phyloP scores from a whole-genome alignment of 2,329 filamentous ascomycete species.

The Sarocladium oryzae region DNA sequence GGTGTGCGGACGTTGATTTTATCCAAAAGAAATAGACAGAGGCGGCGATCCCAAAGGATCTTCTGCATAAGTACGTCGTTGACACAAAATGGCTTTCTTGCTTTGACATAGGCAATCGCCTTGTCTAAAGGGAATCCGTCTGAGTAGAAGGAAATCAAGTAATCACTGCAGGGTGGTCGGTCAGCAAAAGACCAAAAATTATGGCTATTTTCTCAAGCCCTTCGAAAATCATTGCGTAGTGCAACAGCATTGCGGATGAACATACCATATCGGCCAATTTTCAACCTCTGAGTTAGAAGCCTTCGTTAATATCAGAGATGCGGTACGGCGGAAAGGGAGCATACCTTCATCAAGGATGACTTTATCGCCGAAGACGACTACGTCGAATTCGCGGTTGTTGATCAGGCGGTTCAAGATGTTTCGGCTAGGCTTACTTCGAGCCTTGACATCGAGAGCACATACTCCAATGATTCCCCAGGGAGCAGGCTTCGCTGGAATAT shows the following conservation, averaged over 20 bases:
- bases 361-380: conserved; percentile 97
- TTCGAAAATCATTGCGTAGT: no score
- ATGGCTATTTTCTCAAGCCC: no score
- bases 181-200: no score
- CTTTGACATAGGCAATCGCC: conserved; percentile 88
- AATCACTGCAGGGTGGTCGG: conserved; percentile 53
- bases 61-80: conserved; percentile 98
- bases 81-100: conserved; percentile 92
- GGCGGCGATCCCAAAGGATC: conserved; percentile 87
- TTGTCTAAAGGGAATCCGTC: conserved; percentile 96
- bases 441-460: conserved; percentile 92
- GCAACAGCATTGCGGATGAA: no score
- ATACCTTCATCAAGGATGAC: conserved; percentile 88
- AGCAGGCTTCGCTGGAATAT: conserved; percentile 43
- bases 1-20: conserved; percentile 86
- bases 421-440: conserved; percentile 90
- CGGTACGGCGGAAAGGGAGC: conserved; percentile 16
- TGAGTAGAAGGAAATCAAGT: conserved; percentile 96
- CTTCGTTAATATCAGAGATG: not conserved
- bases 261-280: conserved; percentile 86
- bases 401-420: conserved; percentile 94
- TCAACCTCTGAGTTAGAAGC: conserved; percentile 57
- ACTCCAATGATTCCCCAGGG: conserved; percentile 74
- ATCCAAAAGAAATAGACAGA: conserved; percentile 84
- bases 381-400: conserved; percentile 86